Base-by-base conservation (phyloP, 1,284 basidiomycete genomes). In the Kalmanozyma brasiliensis region DNA sequence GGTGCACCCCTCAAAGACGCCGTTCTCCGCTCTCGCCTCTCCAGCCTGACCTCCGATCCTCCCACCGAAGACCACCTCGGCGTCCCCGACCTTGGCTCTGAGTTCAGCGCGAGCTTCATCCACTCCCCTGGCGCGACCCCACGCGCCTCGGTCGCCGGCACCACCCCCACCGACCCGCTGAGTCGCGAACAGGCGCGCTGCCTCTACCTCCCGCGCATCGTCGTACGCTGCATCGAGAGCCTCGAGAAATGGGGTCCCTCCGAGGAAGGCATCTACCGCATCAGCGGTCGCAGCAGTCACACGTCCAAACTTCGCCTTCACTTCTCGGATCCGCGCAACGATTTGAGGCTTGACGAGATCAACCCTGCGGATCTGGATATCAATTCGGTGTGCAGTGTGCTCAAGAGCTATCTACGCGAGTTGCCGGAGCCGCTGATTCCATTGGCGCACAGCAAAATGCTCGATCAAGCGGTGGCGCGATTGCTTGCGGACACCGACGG, bases 231-330 rank as follows among this genome's bases (percentile, higher is more conserved):
- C 62, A 66, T 80, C 26, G 70, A 80, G 57, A 66, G 65, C 22
- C 52, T 80, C 14, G 79, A 80, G 22, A 68, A 58, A 37, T 80
- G 72, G 70, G 79, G 79, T 11, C 38, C 62, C 7, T 52, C 71
- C 16, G 79, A 80, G 45, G 79, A 80, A 43, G 79, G 79, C 13
- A 71, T 81, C 46, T 81, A 81, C 51, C 73, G 79, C 9, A 65
- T 81, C 26, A 75, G 76, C 32, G 79, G 79, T 4, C 69, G 79
- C 16, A 64, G 56, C 49, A 76, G 74, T 44, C 79, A 81, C 55
- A 78, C 79, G 16, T n/a, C 47, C 13, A 76, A 72, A 24, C 59
- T 81, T 23, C 67, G 76, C 4, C 24, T 48, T 1, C 36, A 72
- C 40, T 78, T 79, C 44, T 62, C 77, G 7, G 56, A 57, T 20